phyloP scores from a whole-genome alignment of 495 filamentous ascomycete species.

The Penicillium egyptiacum region DNA sequence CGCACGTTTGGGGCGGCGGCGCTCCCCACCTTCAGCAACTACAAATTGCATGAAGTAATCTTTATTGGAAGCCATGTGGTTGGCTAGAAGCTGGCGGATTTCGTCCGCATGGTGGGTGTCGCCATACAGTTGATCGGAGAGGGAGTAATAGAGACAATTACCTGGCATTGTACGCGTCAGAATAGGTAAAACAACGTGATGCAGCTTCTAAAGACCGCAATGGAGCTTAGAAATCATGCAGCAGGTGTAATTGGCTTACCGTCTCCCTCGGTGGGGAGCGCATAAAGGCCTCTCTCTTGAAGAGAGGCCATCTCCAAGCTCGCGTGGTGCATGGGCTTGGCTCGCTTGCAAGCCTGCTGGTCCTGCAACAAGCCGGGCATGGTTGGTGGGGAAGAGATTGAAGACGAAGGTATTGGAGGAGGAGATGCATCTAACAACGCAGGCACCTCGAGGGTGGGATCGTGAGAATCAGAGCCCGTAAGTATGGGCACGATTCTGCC shows the following conservation, averaged over 20 bases:
- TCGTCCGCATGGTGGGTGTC: constrained; percentile 55
- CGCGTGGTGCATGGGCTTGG: constrained; percentile 28
- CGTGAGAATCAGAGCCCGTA: constrained; percentile 31
- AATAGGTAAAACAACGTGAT: constrained; percentile 1
- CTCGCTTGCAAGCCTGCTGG: constrained; percentile 8
- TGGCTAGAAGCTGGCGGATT: constrained; percentile 60
- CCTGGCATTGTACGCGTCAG: constrained; percentile 45
- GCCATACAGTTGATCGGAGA: constrained; percentile 73
- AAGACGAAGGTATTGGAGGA: neutral
- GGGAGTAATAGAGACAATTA: constrained; percentile 76
- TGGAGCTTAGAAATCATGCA: neutral
- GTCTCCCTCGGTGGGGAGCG: constrained; percentile 47
- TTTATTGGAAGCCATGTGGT: constrained; percentile 61
- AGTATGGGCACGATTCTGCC: constrained; percentile 53
- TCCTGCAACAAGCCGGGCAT: constrained; percentile 19
- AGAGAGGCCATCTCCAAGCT: constrained; percentile 42
- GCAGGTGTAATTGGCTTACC: constrained; percentile 29
- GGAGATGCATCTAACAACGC: constrained; percentile 9
- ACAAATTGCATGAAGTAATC: constrained; percentile 69
- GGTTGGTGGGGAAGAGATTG: neutral
- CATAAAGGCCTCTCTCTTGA: constrained; percentile 41
- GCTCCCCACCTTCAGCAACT: constrained; percentile 57
- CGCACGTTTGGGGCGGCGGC: constrained; percentile 63
- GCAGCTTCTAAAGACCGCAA: neutral
- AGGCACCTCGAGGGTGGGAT: constrained; percentile 22